These are phyloP conservation scores for Hypoxylon subgilvum DNA, from an alignment of 495 filamentous ascomycete genomes.

Conservation along the genomic window DNA sequence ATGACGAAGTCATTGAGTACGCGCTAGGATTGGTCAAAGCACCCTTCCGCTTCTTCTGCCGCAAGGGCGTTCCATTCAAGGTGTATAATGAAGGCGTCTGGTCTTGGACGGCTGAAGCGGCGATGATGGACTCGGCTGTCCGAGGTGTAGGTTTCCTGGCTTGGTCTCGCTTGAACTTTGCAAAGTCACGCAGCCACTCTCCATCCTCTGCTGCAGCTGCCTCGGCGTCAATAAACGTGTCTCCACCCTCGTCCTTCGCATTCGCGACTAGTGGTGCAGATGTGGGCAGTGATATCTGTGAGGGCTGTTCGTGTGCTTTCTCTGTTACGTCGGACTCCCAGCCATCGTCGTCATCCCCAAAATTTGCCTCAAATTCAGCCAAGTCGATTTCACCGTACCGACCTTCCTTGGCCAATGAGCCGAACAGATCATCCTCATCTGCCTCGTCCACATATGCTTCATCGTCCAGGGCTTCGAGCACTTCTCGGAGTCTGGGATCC, in stretches of 20 bases:
- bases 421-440: conserved; percentile 81
- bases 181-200: conserved; percentile 88
- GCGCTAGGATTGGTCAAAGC: conserved; percentile 84
- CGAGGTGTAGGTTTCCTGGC: conserved; percentile 52
- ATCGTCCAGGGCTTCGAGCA: conserved; percentile 92
- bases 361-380: conserved; percentile 63
- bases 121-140: conserved; percentile 69
- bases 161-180: conserved; percentile 84
- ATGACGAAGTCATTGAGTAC: conserved; percentile 95
- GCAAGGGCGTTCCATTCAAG: too few relatives aligned
- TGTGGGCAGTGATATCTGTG: conserved; percentile 52
- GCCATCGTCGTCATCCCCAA: conserved; percentile 73
- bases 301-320: conserved; percentile 64
- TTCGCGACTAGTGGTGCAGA: conserved; percentile 49
- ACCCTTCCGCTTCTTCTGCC: conserved; percentile 87
- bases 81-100: too few relatives aligned
- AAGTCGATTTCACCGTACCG: conserved; percentile 64
- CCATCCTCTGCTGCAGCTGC: conserved; percentile 55
- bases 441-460: conserved; percentile 96
- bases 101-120: conserved; percentile 82
- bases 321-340: conserved; percentile 96
- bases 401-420: conserved; percentile 72
- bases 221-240: too few relatives aligned
- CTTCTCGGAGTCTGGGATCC: conserved; percentile 92
- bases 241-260: conserved; percentile 55